These are phyloP conservation scores for Metarhizium rileyi DNA, from an alignment of 2,329 filamentous ascomycete genomes.

Conservation along the genomic window DNA sequence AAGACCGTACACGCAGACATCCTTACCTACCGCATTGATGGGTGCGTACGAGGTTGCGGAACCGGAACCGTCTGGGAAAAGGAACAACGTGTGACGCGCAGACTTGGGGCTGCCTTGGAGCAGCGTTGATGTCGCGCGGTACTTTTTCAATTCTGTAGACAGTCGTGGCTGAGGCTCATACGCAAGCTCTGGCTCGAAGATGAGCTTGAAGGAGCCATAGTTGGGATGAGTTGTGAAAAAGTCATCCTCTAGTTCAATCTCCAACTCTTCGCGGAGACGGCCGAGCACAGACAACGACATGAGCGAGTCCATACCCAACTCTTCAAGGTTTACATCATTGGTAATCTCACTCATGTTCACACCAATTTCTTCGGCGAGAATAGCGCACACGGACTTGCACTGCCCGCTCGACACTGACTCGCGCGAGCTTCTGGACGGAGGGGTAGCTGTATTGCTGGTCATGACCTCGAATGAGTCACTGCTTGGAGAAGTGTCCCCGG, in stretches of 20 bases:
- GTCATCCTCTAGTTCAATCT: not conserved
- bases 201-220: not conserved
- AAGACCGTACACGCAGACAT: conserved; percentile 39
- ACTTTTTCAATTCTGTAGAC: conserved; percentile 1
- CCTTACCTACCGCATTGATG: conserved; percentile 24
- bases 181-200: not conserved
- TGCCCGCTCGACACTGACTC: not conserved
- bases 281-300: not conserved
- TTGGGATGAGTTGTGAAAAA: not conserved
- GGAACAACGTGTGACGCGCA: conserved; percentile 5
- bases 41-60: conserved; percentile 54
- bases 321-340: not conserved
- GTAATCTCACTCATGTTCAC: not conserved
- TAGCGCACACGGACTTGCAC: conserved; percentile 1
- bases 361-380: conserved; percentile 1
- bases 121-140: conserved; percentile 6
- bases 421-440: not conserved
- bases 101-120: conserved; percentile 2
- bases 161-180: not conserved
- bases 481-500: not conserved
- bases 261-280: not conserved
- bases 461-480: not conserved
- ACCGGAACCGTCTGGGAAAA: conserved; percentile 43
- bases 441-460: not conserved
- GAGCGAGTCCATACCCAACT: not conserved